Base-by-base conservation (phyloP, 2,329 filamentous ascomycete species). In the Thelonectria olida region DNA sequence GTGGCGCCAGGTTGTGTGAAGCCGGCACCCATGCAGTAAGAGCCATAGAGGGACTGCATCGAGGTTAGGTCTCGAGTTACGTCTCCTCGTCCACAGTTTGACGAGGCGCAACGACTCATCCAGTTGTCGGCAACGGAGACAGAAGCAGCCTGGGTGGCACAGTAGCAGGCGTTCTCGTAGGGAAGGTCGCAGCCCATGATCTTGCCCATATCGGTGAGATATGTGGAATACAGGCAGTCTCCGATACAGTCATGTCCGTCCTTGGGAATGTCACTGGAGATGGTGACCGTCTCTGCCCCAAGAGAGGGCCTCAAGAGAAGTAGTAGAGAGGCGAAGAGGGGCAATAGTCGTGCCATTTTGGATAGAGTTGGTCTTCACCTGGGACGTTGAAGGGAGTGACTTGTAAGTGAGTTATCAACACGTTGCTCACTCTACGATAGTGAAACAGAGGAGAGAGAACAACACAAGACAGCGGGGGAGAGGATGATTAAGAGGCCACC, bases 111-210 rank as follows among this genome's bases (percentile, higher is more conserved):
- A 34, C 62, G 68, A 27, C 66, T 63, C 63, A 73, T 65, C 22
- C 56, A 64, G 9, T 20, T 28, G 45, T 54, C 67, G 0, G 71
- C 71, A 15, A 63, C 58, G 5, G 66, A 63, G 7, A 50, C 64
- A 4, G 69, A 71, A 1, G 48, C 67, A 9, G 62, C 34, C 2
- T 51, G 67, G 0, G 71, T 73, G 27, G 71, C 69, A 23, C 71
- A 73, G 53, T 70, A 73, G 23, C 71, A 73, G 27, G 65, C 61
- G 28, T 73, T 73, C 2, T 72, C 65, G 38, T 69, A 72, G 1
- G 71, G 71, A 2, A 38, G 7, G 19, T 39, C 71, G 39, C 71
- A 73, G 19, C 65, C 65, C 58, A 73, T 63, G 20, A 61, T 71
- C 2, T 13, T 17, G 6, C 66, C 70, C 42, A 73, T 51, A 38